phyloP scores from a whole-genome alignment of 257 asterid genomes.

The Orobanche coerulescens region DNA sequence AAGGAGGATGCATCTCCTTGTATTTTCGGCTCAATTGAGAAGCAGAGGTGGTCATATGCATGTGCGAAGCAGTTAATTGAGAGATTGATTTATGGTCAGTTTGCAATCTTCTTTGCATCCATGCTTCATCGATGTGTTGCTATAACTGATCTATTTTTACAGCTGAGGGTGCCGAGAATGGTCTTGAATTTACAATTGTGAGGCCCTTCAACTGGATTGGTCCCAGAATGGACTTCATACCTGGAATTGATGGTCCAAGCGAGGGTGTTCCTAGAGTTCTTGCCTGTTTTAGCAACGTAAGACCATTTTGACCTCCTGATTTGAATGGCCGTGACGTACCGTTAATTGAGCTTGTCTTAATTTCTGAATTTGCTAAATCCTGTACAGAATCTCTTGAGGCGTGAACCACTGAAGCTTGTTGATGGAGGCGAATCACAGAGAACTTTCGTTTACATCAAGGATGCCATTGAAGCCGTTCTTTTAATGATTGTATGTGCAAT shows the following conservation, averaged over 20 bases:
- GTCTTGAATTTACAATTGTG: constrained; percentile 86
- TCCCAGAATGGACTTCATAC: constrained; percentile 96
- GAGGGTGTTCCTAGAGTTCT: constrained; percentile 97
- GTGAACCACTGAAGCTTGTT: constrained; percentile 86
- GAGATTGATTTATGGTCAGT: constrained; percentile 87
- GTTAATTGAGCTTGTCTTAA: constrained; percentile 7
- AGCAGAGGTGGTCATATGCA: constrained; percentile 99
- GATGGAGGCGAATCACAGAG: constrained; percentile 96
- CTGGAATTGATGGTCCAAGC: constrained; percentile 95
- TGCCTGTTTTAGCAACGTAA: constrained; percentile 92
- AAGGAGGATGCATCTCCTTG: constrained; percentile 86
- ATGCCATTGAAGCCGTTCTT: constrained; percentile 90
- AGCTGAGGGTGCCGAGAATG: constrained; percentile 99
- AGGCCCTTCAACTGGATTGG: constrained; percentile 99
- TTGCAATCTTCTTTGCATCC: constrained; percentile 13
- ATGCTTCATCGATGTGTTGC: constrained; percentile 7
- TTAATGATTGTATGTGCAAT: constrained; percentile 70
- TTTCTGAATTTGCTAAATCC: constrained; percentile 6
- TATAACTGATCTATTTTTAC: constrained; percentile 22
- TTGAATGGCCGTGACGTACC: background rate
- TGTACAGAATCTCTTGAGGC: constrained; percentile 69
- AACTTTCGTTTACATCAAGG: constrained; percentile 83
- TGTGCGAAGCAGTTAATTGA: constrained; percentile 93
- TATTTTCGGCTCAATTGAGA: constrained; percentile 90
- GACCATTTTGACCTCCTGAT: constrained; percentile 18